phyloP scores from a whole-genome alignment of 352 stramenopile genomes.

The Phytophthora pluvialis region DNA sequence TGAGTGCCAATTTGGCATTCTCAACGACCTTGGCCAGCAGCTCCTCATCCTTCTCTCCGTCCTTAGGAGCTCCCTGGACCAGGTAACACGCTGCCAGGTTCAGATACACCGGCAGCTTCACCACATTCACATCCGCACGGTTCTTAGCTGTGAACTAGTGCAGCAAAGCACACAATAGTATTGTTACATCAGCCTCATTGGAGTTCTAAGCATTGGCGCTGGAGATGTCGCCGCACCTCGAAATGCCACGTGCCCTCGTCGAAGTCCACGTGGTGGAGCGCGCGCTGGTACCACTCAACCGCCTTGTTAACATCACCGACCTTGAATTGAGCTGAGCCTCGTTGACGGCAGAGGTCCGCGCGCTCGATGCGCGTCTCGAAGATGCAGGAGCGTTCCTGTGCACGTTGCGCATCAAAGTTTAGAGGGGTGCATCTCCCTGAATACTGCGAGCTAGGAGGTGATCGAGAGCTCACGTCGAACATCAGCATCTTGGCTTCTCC shows the following conservation, averaged over 20 bases:
- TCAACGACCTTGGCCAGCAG: conserved; percentile 59
- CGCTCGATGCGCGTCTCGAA: conserved; percentile 84
- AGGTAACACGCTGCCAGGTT: conserved; percentile 85
- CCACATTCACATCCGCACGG: conserved; percentile 70
- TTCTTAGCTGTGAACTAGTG: conserved; percentile 75
- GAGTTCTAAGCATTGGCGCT: background rate
- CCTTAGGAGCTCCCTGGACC: conserved; percentile 42
- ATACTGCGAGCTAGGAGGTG: conserved; percentile 11
- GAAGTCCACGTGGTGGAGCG: conserved; percentile 84
- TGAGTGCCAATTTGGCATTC: conserved; percentile 70
- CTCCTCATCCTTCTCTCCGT: conserved; percentile 41
- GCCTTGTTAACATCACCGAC: conserved; percentile 49
- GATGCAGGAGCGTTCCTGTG: conserved; percentile 81
- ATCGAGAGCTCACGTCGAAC: conserved; percentile 31
- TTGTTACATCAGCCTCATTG: background rate
- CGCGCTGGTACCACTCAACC: conserved; percentile 77
- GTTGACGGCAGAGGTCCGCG: conserved; percentile 66
- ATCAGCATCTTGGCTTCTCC: conserved; percentile 43
- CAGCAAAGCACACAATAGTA: background rate
- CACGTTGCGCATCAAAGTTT: conserved; percentile 7
- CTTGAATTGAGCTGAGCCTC: conserved; percentile 69
- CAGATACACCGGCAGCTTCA: conserved; percentile 79
- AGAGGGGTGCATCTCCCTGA: conserved; percentile 1
- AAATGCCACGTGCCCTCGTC: conserved; percentile 88
- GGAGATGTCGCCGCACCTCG: conserved; percentile 46